A percentile compares a stretch with the other conserved stretches of the same genome.
These are phyloP conservation scores for Monotropa hypopitys DNA, from an alignment of 179 eudicot genomes.

Conservation along the genomic window DNA sequence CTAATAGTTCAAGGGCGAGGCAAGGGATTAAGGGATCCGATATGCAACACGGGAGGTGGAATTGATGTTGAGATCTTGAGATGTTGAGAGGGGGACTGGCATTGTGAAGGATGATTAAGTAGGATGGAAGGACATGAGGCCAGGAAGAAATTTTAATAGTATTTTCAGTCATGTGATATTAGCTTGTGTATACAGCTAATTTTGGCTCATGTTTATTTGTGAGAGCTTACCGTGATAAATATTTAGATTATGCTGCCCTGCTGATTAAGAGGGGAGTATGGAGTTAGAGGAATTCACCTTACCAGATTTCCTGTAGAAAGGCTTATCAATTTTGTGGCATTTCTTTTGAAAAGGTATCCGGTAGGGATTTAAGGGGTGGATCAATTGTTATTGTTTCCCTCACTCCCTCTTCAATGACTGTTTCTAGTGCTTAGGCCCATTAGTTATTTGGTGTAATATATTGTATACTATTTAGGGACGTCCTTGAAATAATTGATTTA, in stretches of 20 bases:
- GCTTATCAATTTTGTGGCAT: background rate
- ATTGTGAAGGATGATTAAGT: no score
- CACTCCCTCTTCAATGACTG: background rate
- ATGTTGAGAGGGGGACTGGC: no score
- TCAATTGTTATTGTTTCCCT: background rate
- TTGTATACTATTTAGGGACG: background rate
- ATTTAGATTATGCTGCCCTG: background rate
- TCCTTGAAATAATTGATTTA: background rate
- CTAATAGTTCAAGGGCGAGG: no score
- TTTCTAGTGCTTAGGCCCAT: background rate
- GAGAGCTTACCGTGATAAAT: no score
- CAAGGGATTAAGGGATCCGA: no score
- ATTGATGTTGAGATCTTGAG: no score
- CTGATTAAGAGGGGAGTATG: background rate
- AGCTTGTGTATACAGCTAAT: no score
- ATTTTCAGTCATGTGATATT: no score
- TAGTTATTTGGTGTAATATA: background rate
- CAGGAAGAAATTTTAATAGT: no score
- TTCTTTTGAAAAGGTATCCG: background rate
- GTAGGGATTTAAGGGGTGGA: background rate
- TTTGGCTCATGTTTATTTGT: no score
- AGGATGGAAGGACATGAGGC: no score
- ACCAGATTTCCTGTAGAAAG: background rate
- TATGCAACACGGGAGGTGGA: no score
- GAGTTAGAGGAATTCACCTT: background rate